Evolutionary conservation across 1,284 basidiomycete genomes (phyloP), one percentile per base, ranked within the genome.

Genomic region (Schizophyllum amplum): DNA sequence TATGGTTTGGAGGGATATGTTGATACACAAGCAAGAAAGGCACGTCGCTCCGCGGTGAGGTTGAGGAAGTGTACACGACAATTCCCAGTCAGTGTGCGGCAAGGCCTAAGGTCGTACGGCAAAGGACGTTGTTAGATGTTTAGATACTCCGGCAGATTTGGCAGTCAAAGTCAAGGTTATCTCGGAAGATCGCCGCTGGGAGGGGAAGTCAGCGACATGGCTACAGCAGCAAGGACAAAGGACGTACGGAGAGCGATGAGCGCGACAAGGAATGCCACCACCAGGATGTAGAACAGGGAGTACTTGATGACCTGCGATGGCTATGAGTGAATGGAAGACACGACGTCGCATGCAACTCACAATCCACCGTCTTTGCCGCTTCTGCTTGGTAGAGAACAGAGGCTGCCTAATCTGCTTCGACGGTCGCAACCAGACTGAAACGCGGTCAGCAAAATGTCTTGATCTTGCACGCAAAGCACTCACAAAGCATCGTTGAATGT

Each of bases 371-470:
- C 94, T 81, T 69, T 93, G 90, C 64, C 89, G 82, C 76, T 93
- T 92, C 73, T 94, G 92, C 72, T 94, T 93, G 55, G 88, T 92
- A 17, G 92, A 94, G 79, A 96, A 99, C 62, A 99, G 81, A 22
- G 96, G 96, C 15, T 94, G 83, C 54, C 94, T 89, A 64, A 97
- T 97, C 74, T 96, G 94, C 74, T 94, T 94, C 49, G 92, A 91
- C 5, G 90, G 90, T 54, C 90, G 87, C 57, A 93, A 75, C 91
- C 91, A 93, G 75, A 93, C 90, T 91, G 53, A 24, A 55, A 42
- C 20, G 4, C 6, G 48, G 59, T 66, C n/a, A 70, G 62, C 51
- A 26, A 62, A 48, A 17, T 53, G 1, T 60, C 53, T 15, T 56
- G 42, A 59, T 33, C 58, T 48, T 57, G 60, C 59, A 48, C n/a